Evolutionary conservation across 306 rosid species (phyloP).

Genomic region (Adenanthera pavonina): DNA sequence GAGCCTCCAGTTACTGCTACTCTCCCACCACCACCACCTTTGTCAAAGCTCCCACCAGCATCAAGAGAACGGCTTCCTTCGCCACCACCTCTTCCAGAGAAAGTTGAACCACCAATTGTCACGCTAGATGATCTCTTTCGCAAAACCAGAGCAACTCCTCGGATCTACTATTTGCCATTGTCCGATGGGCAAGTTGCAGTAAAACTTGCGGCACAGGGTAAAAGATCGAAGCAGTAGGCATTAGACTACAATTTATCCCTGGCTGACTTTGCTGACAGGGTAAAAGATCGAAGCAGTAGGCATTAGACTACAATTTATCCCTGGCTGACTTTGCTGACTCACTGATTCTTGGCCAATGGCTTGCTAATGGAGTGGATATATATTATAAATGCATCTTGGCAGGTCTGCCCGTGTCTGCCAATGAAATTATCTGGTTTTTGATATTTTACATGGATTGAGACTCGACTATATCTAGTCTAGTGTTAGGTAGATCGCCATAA

Average conservation of each 20-base stretch:
- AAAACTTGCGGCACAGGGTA: conserved; percentile 69
- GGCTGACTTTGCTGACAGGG: conserved; percentile 67
- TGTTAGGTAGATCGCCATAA: neutral
- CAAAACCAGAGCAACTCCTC: conserved; percentile 89
- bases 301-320: neutral
- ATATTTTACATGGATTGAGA: conserved; percentile 11
- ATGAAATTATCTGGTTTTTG: neutral
- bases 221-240: conserved; percentile 49
- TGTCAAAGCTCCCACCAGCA: conserved; percentile 59
- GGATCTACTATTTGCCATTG: conserved; percentile 91
- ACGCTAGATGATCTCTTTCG: conserved; percentile 93
- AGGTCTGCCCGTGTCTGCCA: conserved; percentile 44
- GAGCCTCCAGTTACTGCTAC: conserved; percentile 44
- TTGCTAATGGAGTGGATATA: conserved; percentile 51
- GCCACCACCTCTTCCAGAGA: conserved; percentile 75
- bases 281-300: conserved; percentile 54
- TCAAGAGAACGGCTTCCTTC: conserved; percentile 82
- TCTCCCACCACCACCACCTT: conserved; percentile 47
- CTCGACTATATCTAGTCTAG: neutral
- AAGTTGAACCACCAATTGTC: conserved; percentile 78
- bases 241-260: too few relatives aligned
- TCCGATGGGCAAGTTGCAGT: conserved; percentile 83
- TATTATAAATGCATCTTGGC: conserved; percentile 47
- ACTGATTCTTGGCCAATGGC: conserved; percentile 37
- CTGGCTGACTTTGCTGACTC: conserved; percentile 53